These are phyloP conservation scores for Aspergillus pseudoterreus DNA, from an alignment of 2,329 filamentous ascomycete genomes.

Conservation along the genomic window DNA sequence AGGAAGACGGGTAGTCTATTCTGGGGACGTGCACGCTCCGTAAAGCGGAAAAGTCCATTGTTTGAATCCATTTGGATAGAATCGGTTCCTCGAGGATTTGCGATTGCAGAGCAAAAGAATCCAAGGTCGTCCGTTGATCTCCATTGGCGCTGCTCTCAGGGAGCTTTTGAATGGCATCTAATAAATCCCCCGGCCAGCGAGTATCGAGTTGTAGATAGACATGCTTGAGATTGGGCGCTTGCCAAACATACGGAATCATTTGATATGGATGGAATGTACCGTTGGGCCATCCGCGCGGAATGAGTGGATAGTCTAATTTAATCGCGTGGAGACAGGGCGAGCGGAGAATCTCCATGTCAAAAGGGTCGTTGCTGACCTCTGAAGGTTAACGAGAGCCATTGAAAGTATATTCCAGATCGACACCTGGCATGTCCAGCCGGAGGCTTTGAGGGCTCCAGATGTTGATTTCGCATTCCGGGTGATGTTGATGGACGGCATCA, in stretches of 20 bases:
- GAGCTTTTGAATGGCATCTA: neutral
- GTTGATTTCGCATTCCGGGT: constrained; percentile 3
- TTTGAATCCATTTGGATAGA: neutral
- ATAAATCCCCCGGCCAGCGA: neutral
- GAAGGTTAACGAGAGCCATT: too few species aligned
- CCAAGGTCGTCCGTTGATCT: too few species aligned
- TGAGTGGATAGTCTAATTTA: neutral
- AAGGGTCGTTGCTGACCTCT: neutral
- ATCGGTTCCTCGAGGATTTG: too few species aligned
- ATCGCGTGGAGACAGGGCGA: neutral
- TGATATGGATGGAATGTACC: too few species aligned
- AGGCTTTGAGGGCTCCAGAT: constrained; percentile 3
- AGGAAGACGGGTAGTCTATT: neutral
- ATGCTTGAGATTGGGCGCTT: neutral
- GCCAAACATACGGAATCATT: too few species aligned
- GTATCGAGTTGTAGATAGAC: neutral
- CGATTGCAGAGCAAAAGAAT: too few species aligned
- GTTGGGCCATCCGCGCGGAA: neutral
- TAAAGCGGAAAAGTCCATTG: neutral
- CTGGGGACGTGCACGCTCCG: neutral
- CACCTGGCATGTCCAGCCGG: neutral
- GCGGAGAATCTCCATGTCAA: neutral
- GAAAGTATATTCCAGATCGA: too few species aligned
- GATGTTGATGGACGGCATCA: neutral
- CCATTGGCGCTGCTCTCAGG: too few species aligned